These are phyloP conservation scores for Parathielavia hyrcaniae DNA, from an alignment of 495 filamentous ascomycete species.

Conservation along the genomic window DNA sequence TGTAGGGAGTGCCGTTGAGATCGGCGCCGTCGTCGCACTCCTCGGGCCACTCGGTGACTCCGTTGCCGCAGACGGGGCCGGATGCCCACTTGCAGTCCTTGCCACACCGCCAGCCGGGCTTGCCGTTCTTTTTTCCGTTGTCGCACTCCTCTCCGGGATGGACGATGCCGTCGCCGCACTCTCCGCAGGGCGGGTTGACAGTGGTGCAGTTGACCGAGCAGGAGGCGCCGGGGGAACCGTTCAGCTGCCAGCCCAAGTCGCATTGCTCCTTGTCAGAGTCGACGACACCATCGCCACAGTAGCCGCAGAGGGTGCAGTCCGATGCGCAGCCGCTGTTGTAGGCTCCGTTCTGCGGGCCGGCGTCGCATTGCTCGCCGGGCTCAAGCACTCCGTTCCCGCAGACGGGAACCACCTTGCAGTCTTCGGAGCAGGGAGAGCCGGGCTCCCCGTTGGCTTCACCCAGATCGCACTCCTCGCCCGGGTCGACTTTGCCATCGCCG, in stretches of 20 bases:
- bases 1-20: constrained; percentile 15
- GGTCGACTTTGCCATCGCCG: constrained; percentile 14
- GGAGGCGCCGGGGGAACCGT: constrained; percentile 16
- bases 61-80: constrained; percentile 17
- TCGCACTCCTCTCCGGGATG: constrained; percentile 24
- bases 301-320: constrained; percentile 22
- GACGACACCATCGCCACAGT: constrained; percentile 23
- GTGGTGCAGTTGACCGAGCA: constrained; percentile 20
- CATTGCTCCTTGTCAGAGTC: constrained; percentile 18
- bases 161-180: constrained; percentile 20
- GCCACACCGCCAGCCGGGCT: constrained; percentile 9
- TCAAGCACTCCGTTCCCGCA: constrained; percentile 21
- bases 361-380: constrained; percentile 22
- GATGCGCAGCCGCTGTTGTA: constrained; percentile 20
- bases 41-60: constrained; percentile 20
- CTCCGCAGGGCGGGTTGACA: constrained; percentile 7
- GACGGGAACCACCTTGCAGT: constrained; percentile 15
- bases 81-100: constrained; percentile 15
- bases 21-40: constrained; percentile 23
- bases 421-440: constrained; percentile 12
- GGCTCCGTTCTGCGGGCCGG: constrained; percentile 17
- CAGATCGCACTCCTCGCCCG: constrained; percentile 16
- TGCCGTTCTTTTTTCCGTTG: constrained; percentile 18
- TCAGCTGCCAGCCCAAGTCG: constrained; percentile 21
- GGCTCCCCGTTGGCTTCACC: constrained; percentile 16